Evolutionary conservation across 1,284 basidiomycete genomes (phyloP).

Genomic region (Boletus subluridellus): DNA sequence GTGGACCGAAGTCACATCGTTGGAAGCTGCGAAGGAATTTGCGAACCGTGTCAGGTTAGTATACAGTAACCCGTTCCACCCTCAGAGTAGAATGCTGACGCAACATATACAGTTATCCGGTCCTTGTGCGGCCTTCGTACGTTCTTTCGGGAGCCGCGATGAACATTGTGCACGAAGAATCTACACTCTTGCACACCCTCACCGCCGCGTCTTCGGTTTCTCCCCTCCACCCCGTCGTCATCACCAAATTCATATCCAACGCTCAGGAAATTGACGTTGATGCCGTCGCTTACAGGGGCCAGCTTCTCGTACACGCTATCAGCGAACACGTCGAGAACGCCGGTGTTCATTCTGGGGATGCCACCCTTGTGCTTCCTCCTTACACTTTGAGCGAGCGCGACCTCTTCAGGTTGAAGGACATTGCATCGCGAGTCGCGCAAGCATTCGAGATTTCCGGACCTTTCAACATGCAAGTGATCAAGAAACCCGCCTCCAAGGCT

Average conservation of each 20-base stretch:
- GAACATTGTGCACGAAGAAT: slow-evolving; percentile 97
- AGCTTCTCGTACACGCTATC: slow-evolving; percentile 92
- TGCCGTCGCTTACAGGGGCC: slow-evolving; percentile 92
- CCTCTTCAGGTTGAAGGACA: slow-evolving; percentile 85
- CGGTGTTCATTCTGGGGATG: slow-evolving; percentile 98
- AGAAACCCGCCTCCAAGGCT: slow-evolving; percentile 61
- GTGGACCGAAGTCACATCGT: slow-evolving; percentile 89
- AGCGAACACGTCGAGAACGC: slow-evolving; percentile 99
- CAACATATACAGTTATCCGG: slow-evolving; percentile 68
- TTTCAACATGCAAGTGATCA: slow-evolving; percentile 99
- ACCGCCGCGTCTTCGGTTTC: slow-evolving; percentile 95
- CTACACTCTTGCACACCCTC: slow-evolving; percentile 85
- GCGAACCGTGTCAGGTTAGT: slow-evolving; percentile 75
- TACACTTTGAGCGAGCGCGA: slow-evolving; percentile 78
- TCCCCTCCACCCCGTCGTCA: slow-evolving; percentile 94
- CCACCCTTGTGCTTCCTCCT: slow-evolving; percentile 96
- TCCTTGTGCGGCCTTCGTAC: slow-evolving; percentile 94
- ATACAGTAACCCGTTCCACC: background rate
- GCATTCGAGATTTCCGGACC: slow-evolving; percentile 98
- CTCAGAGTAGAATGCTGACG: slow-evolving; percentile 14
- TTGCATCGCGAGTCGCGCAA: slow-evolving; percentile 91
- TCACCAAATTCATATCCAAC: slow-evolving; percentile 97
- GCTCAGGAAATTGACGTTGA: slow-evolving; percentile 99
- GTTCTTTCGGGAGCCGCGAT: slow-evolving; percentile 98
- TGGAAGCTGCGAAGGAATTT: slow-evolving; percentile 91